Evolutionary conservation across 371 early-diverging fungal species (phyloP), one percentile per base, ranked within the genome.

Genomic region (Apophysomyces sp.): DNA sequence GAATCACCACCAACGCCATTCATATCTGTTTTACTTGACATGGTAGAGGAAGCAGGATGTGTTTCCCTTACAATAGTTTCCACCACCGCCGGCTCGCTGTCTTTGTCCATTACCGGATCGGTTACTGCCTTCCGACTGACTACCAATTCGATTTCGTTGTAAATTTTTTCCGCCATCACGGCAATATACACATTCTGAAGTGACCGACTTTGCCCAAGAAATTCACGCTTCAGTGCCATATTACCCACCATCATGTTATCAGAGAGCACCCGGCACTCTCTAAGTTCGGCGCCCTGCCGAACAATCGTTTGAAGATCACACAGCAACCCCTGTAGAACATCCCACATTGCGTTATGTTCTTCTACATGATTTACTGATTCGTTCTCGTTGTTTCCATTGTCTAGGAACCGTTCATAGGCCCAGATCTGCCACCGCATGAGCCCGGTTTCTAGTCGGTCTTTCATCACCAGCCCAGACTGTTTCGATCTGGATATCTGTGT

Each of bases 221-320:
- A 72, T 26, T 73, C 72, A 15, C 67, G 68, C 40, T 73, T 73
- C 3, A 80, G 36, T 1, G 76, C 74, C 74, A 80, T 75, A 44
- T 77, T 77, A 0, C 77, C 77, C 1, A 80, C 61, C 64, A 77
- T 69, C 68, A 80, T 80, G 24, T 56, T 73, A 40, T 80, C 77
- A 0, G 74, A 69, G 4, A 77, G 57, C 0, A 80, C 73, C 4
- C 80, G 65, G 3, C 60, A 53, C 29, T 39, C 24, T 32, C 28
- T 49, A n/a, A 34, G 11, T 28, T 58, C 52, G 24, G 8, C 41
- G 44, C 37, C 29, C 39, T 36, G 32, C 18, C 62, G 59, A 7
- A 52, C 54, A 15, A 73, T 39, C 3, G 71, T 73, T 26, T 77
- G 75, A 6, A 77, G 56, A 65, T 80, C 77, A 39, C 61, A 77